Base-by-base conservation (phyloP, 106 monocot species). In the Phalaenopsis aphrodite region DNA sequence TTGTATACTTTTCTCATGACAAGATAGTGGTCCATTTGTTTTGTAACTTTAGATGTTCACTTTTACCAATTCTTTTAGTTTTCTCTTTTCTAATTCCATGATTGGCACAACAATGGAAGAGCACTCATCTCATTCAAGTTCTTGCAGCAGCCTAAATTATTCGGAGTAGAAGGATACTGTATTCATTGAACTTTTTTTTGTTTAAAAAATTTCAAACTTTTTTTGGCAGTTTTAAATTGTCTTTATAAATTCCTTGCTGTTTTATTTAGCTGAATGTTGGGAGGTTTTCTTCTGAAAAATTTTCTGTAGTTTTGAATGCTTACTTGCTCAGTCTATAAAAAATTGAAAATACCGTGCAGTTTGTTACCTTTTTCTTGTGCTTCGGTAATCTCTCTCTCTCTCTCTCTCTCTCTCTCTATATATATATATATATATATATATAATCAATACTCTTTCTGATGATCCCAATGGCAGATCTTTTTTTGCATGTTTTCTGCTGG, bases 1-100 rank as follows among this genome's bases (percentile, higher is more conserved):
- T 52, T 52, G 52, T 52, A 52, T 52, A 52, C 52, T 52, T 52
- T 10, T 10, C 52, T 52, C 12, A 3, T 52, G 14, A 30, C 30
- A 52, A 52, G 52, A 15, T 15, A 41, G 39, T 3, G 38, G 39
- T 38, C 30, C 15, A 15, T 41, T 71, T 71, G 3, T 16, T 39
- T 41, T 39, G 71, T 3, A 2, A 11, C 38, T 71, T 71, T 39
- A 71, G 39, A 2, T 71, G 38, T 16, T 71, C 14, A 39, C 14
- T 71, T 36, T 71, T 4, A 71, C 71, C 71, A 39, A 71, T 71
- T 71, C 41, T 71, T 71, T 71, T 71, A 71, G 71, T 71, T 41
- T 71, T 71, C 71, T 41, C 39, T 71, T 30, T 41, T 23, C 15
- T 71, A 30, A 16, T 8, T 67, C 14, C 17, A 71, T 71, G 38